Conservation (phyloP, 1,284 basidiomycete species). For the Vanrija humicola region DNA sequence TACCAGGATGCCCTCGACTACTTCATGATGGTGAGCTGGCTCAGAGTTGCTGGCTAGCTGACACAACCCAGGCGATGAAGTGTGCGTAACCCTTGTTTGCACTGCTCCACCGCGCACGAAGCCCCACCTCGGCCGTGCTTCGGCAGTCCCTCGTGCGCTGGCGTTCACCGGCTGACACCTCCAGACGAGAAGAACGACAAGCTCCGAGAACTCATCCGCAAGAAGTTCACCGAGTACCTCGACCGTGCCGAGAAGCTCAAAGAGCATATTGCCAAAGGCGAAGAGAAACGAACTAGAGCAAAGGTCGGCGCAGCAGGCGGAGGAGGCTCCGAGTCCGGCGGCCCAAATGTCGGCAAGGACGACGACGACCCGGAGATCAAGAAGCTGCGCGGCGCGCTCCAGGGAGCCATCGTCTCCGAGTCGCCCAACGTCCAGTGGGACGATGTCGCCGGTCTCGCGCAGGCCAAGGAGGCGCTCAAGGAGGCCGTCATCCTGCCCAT, state of each 20-base stretch:
- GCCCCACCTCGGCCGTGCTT: neutral
- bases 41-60: neutral
- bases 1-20: slow-evolving; percentile 96
- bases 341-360: slow-evolving; percentile 66
- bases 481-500: slow-evolving; percentile 98
- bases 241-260: slow-evolving; percentile 89
- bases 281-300: slow-evolving; percentile 67
- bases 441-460: slow-evolving; percentile 92
- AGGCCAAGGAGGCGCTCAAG: slow-evolving; percentile 92
- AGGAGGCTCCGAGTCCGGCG: slow-evolving; percentile 59
- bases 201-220: slow-evolving; percentile 79
- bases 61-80: slow-evolving; percentile 53
- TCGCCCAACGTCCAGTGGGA: slow-evolving; percentile 97
- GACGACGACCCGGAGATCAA: slow-evolving; percentile 88
- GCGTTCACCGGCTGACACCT: neutral
- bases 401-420: slow-evolving; percentile 85
- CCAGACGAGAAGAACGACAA: slow-evolving; percentile 95
- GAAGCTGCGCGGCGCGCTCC: slow-evolving; percentile 84
- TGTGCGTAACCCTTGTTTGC: slow-evolving; percentile 52
- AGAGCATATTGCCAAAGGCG: slow-evolving; percentile 63
- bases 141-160: neutral
- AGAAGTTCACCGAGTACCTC: slow-evolving; percentile 90
- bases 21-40: slow-evolving; percentile 74
- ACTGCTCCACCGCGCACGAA: neutral
- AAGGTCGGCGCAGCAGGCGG: slow-evolving; percentile 75